Conservation (phyloP, 208 protist species). For the Crithidia fasciculata region DNA sequence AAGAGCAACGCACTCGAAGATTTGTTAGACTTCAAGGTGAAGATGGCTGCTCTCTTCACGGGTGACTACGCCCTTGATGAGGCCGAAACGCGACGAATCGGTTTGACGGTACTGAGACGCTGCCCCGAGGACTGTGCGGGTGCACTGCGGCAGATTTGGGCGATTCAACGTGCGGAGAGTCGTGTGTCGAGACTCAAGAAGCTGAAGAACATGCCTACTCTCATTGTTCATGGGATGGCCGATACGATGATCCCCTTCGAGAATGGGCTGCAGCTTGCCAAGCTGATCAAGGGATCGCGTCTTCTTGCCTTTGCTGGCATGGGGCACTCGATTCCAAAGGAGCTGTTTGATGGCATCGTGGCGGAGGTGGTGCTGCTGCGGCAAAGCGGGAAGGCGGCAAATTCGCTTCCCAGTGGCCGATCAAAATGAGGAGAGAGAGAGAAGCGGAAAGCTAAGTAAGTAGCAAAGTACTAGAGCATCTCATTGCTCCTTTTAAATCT, state of each 20-base stretch:
- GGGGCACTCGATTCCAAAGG: slow-evolving; percentile 54
- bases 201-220: slow-evolving; percentile 23
- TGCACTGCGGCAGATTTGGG: slow-evolving; percentile 59
- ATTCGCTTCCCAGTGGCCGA: too few relatives aligned
- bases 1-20: slow-evolving; percentile 41
- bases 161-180: slow-evolving; percentile 51
- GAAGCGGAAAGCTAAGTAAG: background rate
- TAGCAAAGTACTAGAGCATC: too few relatives aligned
- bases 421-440: background rate
- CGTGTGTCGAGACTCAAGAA: slow-evolving; percentile 41
- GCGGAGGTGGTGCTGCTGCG: slow-evolving; percentile 37
- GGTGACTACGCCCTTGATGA: slow-evolving; percentile 52
- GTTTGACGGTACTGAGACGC: slow-evolving; percentile 24
- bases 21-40: slow-evolving; percentile 50
- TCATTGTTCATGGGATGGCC: slow-evolving; percentile 62
- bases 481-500: too few relatives aligned
- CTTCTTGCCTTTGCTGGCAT: slow-evolving; percentile 57
- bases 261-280: slow-evolving; percentile 57
- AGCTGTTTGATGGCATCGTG: slow-evolving; percentile 37
- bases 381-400: background rate
- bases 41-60: slow-evolving; percentile 21
- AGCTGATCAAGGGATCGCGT: slow-evolving; percentile 40
- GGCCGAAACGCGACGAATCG: slow-evolving; percentile 10
- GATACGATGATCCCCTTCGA: slow-evolving; percentile 63
- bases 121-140: slow-evolving; percentile 38